Conservation (phyloP, 805 yeast species). For the Yamadazyma phyllophila region DNA sequence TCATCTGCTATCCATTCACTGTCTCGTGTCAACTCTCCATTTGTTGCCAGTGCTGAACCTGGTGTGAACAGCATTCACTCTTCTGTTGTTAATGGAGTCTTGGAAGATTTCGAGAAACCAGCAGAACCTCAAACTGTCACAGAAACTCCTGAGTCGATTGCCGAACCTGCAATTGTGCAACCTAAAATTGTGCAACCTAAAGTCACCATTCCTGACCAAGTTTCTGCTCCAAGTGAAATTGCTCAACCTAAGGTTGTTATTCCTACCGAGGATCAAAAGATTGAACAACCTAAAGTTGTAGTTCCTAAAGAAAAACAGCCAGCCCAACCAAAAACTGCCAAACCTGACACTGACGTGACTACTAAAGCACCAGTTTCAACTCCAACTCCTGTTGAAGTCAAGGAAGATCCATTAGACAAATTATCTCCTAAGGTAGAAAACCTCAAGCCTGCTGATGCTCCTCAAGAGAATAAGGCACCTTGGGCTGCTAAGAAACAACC, state of each 20-base stretch:
- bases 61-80: constrained; percentile 37
- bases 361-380: neutral
- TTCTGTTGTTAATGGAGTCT: constrained; percentile 41
- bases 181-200: constrained; percentile 4
- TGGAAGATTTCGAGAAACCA: constrained; percentile 20
- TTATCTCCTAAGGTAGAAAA: constrained; percentile 12
- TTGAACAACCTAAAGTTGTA: constrained; percentile 10
- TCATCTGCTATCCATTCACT: constrained; percentile 27
- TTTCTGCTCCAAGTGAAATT: constrained; percentile 3
- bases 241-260: constrained; percentile 7
- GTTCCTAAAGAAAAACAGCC: neutral
- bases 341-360: neutral
- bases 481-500: constrained; percentile 43
- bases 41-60: constrained; percentile 21
- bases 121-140: neutral
- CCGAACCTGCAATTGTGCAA: neutral
- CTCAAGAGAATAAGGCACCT: constrained; percentile 40
- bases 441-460: constrained; percentile 17
- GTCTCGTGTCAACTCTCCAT: constrained; percentile 42
- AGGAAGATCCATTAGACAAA: constrained; percentile 1
- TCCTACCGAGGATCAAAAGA: constrained; percentile 3
- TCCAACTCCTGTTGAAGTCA: neutral
- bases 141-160: neutral
- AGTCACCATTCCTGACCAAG: constrained; percentile 4
- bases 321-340: neutral